These are phyloP conservation scores for Ilyonectria mors-panacis DNA, from an alignment of 2,329 filamentous ascomycete species.

Conservation along the genomic window DNA sequence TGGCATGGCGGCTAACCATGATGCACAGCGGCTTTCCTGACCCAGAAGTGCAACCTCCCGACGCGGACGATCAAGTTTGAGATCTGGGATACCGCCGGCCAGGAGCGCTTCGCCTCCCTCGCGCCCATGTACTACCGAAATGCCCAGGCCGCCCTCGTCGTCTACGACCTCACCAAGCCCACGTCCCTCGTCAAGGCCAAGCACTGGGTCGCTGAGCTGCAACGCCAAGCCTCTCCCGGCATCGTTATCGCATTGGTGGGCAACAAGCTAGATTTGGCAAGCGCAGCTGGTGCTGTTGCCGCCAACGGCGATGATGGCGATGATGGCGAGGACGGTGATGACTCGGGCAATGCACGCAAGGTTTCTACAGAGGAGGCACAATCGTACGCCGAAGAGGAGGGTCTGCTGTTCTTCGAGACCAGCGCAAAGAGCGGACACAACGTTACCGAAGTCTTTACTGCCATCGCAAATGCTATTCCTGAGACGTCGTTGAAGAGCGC, in stretches of 20 bases:
- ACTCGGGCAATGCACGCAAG: conserved; percentile 84
- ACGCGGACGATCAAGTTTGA: conserved; percentile 93
- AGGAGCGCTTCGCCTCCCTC: conserved; percentile 96
- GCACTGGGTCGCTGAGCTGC: conserved; percentile 98
- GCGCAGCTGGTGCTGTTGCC: conserved; percentile 60
- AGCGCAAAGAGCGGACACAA: conserved; percentile 97
- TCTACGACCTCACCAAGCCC: conserved; percentile 98
- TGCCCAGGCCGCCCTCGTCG: conserved; percentile 95
- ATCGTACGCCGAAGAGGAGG: conserved; percentile 94
- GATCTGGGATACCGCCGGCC: conserved; percentile 98
- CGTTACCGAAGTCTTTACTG: conserved; percentile 96
- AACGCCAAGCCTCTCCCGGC: conserved; percentile 94
- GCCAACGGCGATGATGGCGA: conserved; percentile 63
- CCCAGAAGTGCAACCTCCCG: conserved; percentile 97
- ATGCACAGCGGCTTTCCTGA: conserved; percentile 88
- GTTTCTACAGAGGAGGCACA: conserved; percentile 93
- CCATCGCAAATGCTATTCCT: conserved; percentile 97
- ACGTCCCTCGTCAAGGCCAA: conserved; percentile 96
- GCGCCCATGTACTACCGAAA: conserved; percentile 99
- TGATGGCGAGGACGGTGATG: conserved; percentile 70
- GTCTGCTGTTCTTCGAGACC: conserved; percentile 96
- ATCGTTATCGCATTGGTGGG: conserved; percentile 98
- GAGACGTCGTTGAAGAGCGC: conserved; percentile 95
- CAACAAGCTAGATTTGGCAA: conserved; percentile 94
- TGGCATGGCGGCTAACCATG: conserved; percentile 33